These are phyloP conservation scores for Xylariaceae sp. DNA, from an alignment of 2,329 filamentous ascomycete genomes.

Conservation along the genomic window DNA sequence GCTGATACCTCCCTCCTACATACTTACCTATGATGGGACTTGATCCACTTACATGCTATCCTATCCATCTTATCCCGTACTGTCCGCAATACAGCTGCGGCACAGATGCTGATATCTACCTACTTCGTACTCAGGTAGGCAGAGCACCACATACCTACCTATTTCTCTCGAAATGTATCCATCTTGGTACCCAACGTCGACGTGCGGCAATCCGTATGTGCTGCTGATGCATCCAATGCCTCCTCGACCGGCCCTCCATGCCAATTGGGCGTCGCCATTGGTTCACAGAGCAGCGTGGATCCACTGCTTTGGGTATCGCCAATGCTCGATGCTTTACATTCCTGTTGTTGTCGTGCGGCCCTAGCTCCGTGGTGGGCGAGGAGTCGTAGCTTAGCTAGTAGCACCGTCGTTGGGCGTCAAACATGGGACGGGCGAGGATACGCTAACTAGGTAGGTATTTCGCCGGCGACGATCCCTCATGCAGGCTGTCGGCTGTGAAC, in stretches of 20 bases:
- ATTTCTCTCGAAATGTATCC: conserved; percentile 1
- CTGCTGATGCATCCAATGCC: conserved; percentile 13
- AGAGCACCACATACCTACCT: neutral
- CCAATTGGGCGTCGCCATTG: conserved; percentile 29
- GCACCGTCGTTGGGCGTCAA: conserved; percentile 28
- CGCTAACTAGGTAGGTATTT: conserved; percentile 1
- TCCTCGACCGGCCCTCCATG: conserved; percentile 6
- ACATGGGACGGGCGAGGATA: conserved; percentile 15
- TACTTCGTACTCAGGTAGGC: neutral
- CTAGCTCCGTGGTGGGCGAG: conserved; percentile 6
- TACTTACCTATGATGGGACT: too few relatives aligned
- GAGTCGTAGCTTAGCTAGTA: neutral
- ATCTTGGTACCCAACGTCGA: conserved; percentile 20
- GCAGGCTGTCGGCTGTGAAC: conserved; percentile 10
- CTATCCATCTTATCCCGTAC: neutral
- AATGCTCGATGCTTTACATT: conserved; percentile 16
- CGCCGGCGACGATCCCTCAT: conserved; percentile 9
- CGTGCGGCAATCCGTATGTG: neutral
- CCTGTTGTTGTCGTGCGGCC: conserved; percentile 1
- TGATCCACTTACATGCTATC: neutral
- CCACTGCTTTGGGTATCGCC: conserved; percentile 24
- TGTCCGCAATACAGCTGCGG: neutral
- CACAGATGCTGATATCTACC: neutral
- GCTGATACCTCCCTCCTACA: too few relatives aligned
- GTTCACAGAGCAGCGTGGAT: conserved; percentile 15